Percentiles rank a stretch among this genome's conserved stretches.
Conservation (phyloP, 1,284 basidiomycete genomes). For the Meira nashicola region DNA sequence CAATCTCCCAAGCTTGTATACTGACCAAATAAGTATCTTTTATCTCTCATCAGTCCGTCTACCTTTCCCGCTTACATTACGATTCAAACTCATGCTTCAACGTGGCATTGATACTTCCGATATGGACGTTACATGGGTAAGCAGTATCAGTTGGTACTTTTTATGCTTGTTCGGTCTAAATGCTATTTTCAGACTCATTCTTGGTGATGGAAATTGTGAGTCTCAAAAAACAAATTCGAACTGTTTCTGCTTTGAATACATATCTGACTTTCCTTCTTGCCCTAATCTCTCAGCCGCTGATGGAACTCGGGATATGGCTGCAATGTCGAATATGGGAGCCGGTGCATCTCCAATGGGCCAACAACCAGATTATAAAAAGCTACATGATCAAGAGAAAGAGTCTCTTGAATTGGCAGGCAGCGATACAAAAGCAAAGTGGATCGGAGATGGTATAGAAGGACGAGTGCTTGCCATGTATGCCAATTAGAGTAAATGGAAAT, state of each 20-base stretch:
- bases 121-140: conserved; percentile 98
- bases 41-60: conserved; percentile 63
- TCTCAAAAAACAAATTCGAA: conserved; percentile 15
- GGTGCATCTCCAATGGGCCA: conserved; percentile 28
- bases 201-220: conserved; percentile 85
- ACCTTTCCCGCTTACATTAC: conserved; percentile 91
- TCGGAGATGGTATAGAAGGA: conserved; percentile 49
- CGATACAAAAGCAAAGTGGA: conserved; percentile 32
- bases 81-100: conserved; percentile 98
- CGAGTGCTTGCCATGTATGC: conserved; percentile 44
- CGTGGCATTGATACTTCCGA: conserved; percentile 91
- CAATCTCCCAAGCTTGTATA: background rate
- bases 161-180: conserved; percentile 97
- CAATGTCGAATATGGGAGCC: conserved; percentile 26
- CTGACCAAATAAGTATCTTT: background rate
- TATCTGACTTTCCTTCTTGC: background rate
- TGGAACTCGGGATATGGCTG: conserved; percentile 51
- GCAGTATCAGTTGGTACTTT: conserved; percentile 98
- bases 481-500: conserved; percentile 1
- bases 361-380: conserved; percentile 68
- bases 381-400: conserved; percentile 86
- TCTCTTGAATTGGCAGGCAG: conserved; percentile 81
- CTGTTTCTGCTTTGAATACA: background rate
- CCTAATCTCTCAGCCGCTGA: conserved; percentile 38
- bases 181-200: conserved; percentile 84